Evolutionary conservation across 164 flowering plant species (phyloP), one percentile per base, ranked within the genome.

Genomic region (Tinospora cordifolia): DNA sequence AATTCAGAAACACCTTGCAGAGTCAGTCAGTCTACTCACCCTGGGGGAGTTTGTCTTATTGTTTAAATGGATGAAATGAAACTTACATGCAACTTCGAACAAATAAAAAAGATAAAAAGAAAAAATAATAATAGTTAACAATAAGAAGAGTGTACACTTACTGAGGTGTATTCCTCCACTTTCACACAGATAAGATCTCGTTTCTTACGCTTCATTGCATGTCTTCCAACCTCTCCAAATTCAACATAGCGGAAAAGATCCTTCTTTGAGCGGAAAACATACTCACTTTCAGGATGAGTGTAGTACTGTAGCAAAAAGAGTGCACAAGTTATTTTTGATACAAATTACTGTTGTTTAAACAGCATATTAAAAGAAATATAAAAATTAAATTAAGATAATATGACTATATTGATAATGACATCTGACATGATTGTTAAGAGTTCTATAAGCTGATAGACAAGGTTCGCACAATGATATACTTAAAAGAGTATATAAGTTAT

Each of bases 251-350:
- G 89, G 68, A 62, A 68, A 62, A 78, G 85, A 65, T 82, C 89
- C 76, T 71, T 85, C 80, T 84, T 70, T 8, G 96, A 90, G 70
- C 85, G 88, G 79, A 87, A 86, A 47, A 76, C 49, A 63, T 76
- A 81, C 68, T 87, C 88, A 75, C 74, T 77, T 10, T 64, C 81
- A 73, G 94, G 91, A 79, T 91, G 94, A 70, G 68, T 87, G 79
- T 85, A 91, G 69, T 69, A 85, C 94, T 91, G 89, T 74, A 81
- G 57, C 66, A 68, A 76, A 65, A 67, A 63, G 41, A 51, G 59
- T 21, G 62, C 36, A 36, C 14, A 60, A 60, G 11, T 60, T 60
- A 24, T 9, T 15, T 54, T 54, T 24, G 14, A 21, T 25, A 54
- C 19, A 63, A 69, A 57, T 22, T 65, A 41, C 8, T 40, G 47